Evolutionary conservation across 257 asterid species (phyloP), one percentile per base, ranked within the genome.

Genomic region (Rehmannia glutinosa): DNA sequence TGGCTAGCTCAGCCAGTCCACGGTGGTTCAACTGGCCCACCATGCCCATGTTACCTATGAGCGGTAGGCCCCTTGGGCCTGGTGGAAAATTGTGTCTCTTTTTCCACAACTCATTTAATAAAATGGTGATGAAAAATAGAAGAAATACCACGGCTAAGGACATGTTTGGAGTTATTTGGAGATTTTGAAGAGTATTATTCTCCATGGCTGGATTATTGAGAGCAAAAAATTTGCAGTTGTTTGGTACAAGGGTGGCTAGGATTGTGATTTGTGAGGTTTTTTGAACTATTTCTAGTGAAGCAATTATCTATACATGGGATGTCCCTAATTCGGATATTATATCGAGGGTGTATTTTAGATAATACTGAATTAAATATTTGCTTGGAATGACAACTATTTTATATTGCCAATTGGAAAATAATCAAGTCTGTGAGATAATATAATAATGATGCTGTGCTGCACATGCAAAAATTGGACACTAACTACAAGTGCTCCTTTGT

Each of bases 1-100:
- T 73, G 19, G 93, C 83, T 0, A 90, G 83, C 59, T 77, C 82
- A 19, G 89, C 89, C 4, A 90, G 80, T 3, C 97, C 97, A 4
- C 91, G 84, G 71, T 87, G 95, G 30, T 86, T 78, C 17, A 87
- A 32, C 46, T 87, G 87, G 75, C 84, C 82, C 73, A 77, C 71
- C 78, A 87, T 53, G 64, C 68, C 78, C 89, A 83, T 79, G 84
- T 80, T 87, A 2, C 97, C 97, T 2, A 90, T 65, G 41, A 87
- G 64, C 10, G 97, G 97, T 67, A 75, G 61, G 0, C 95, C 97
- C 59, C 17, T 82, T 0, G 95, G 97, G 0, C 95, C 95, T 1
- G 97, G 97, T 0, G 97, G 97, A n/a, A 47, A 56, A 5, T 57
- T 73, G 42, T 10, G 27, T 24, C 20, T 57, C 16, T 57, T 64